These are phyloP conservation scores for Wickerhamiella occidentalis DNA, from an alignment of 805 yeast genomes.

Conservation along the genomic window DNA sequence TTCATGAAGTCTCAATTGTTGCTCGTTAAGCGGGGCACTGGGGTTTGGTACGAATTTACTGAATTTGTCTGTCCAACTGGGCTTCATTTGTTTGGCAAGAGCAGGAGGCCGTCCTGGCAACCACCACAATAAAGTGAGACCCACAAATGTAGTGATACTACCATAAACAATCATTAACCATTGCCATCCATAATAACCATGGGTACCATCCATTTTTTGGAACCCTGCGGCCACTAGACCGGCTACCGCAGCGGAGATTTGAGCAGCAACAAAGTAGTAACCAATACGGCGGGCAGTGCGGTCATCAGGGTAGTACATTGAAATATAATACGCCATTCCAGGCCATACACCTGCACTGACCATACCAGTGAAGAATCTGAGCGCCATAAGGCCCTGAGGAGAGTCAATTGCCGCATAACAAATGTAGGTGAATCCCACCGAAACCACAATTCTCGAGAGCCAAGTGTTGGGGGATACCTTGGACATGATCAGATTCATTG, in stretches of 20 bases:
- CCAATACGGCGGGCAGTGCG: slow-evolving; percentile 71
- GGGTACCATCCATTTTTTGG: slow-evolving; percentile 62
- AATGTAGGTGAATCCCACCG: slow-evolving; percentile 66
- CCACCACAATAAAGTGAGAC: slow-evolving; percentile 65
- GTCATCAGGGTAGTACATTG: slow-evolving; percentile 75
- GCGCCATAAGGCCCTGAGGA: slow-evolving; percentile 52
- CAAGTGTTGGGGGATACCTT: slow-evolving; percentile 71
- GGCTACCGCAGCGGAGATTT: slow-evolving; percentile 78
- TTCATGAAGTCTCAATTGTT: slow-evolving; percentile 46
- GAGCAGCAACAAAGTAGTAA: slow-evolving; percentile 85
- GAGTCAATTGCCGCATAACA: slow-evolving; percentile 55
- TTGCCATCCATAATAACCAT: slow-evolving; percentile 72
- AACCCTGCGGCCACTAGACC: slow-evolving; percentile 82
- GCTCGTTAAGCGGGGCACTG: slow-evolving; percentile 32
- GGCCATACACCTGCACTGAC: slow-evolving; percentile 89
- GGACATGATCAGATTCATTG: slow-evolving; percentile 82
- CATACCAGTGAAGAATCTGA: slow-evolving; percentile 59
- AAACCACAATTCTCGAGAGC: slow-evolving; percentile 64
- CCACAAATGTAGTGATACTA: slow-evolving; percentile 48
- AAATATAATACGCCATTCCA: slow-evolving; percentile 71
- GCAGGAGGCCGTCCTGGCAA: slow-evolving; percentile 63
- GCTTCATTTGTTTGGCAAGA: slow-evolving; percentile 10
- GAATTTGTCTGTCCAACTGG: not conserved
- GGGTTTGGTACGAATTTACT: slow-evolving; percentile 15
- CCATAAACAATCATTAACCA: slow-evolving; percentile 80